Evolutionary conservation across 768 basidiomycete species (phyloP), one percentile per base, ranked within the genome.

Genomic region (Auriscalpium orientale): DNA sequence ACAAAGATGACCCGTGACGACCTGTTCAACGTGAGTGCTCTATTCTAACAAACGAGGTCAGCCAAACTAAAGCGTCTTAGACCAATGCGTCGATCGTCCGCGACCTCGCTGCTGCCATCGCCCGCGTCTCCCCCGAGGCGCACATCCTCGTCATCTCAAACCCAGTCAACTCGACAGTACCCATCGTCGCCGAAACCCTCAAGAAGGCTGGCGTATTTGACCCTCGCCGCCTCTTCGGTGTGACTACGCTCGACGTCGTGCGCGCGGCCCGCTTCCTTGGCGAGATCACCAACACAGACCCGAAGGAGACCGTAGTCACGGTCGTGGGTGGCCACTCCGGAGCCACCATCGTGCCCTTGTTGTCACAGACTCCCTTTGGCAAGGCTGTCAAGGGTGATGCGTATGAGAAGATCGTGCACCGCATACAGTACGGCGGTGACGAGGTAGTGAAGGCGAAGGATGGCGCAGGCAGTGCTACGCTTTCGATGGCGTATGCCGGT

Each of bases 381-480:
- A 85, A 87, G 72, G 70, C 65, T n/a, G 74, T 98, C 67, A 73
- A 77, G 48, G 88, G 90, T 58, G 89, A 92, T 70, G 76, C 70
- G 37, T 88, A 87, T 67, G 77, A 82, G 33, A 82, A 84, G 68
- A 79, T 98, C 60, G 87, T 99, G 54, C 74, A 95, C 76, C 83
- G 95, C 56, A 98, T 98, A 68, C 95, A 99, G 71, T 98, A 83
- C 64, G 95, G 95, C 69, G 95, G 95, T 73, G 95, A 99, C 66
- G 95, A 98, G 74, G 95, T 98, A 60, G 95, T 98, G 68, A 87
- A 97, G 79, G 95, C 95, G 51, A 98, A 98, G 80, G 94, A 95
- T 62, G 86, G 87, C 62, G 83, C 85, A 43, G 87, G 86, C 53
- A 81, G 79, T 44, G 86, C 86, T 37, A 89, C 86, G 28, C 80